These are phyloP conservation scores for Conticribra guillardii DNA, from an alignment of 108 stramenopile species.

Conservation along the genomic window DNA sequence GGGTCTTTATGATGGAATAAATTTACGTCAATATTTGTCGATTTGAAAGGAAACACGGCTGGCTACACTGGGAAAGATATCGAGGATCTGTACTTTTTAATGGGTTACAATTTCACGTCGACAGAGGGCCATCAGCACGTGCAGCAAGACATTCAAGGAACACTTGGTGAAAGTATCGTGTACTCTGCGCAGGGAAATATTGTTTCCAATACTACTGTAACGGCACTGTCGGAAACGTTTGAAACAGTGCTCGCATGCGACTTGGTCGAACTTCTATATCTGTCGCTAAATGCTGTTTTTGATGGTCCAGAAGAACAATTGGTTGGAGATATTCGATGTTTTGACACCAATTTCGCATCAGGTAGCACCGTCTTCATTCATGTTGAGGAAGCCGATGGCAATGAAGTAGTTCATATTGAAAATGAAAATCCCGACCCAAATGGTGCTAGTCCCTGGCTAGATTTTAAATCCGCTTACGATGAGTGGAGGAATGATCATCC, in stretches of 20 bases:
- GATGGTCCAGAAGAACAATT: conserved; percentile 10
- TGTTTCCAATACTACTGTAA: conserved; percentile 18
- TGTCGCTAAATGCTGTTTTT: conserved; percentile 11
- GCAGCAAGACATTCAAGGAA: conserved; percentile 18
- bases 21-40: conserved; percentile 23
- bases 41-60: conserved; percentile 9
- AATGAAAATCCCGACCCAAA: conserved; percentile 6
- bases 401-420: conserved; percentile 14
- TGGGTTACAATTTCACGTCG: not conserved
- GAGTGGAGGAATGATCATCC: conserved; percentile 12
- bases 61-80: conserved; percentile 19
- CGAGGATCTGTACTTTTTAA: not conserved
- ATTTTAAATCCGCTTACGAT: conserved; percentile 10
- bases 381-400: conserved; percentile 12
- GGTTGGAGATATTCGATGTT: conserved; percentile 23
- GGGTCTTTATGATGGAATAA: not conserved
- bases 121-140: not conserved
- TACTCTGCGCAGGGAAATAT: conserved; percentile 31
- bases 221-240: conserved; percentile 1
- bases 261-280: conserved; percentile 17
- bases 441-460: conserved; percentile 12
- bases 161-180: conserved; percentile 10
- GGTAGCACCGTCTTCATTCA: conserved; percentile 27
- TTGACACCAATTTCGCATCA: conserved; percentile 9
- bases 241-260: conserved; percentile 10